A percentile compares a stretch with the other conserved stretches of the same genome.
phyloP scores from a whole-genome alignment of 345 rosid genomes.

The Combretum micranthum region DNA sequence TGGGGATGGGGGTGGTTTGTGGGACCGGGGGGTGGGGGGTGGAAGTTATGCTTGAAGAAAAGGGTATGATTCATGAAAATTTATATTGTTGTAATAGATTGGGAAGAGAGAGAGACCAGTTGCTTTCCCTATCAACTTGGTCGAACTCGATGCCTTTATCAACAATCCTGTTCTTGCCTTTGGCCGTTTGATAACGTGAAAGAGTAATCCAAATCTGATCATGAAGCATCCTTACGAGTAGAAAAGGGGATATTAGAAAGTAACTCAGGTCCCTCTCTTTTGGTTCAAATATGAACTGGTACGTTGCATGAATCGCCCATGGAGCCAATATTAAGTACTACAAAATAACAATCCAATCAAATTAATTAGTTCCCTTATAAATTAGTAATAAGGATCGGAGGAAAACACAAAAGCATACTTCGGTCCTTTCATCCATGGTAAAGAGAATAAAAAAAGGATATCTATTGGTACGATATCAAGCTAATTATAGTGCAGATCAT shows the following conservation, averaged over 20 bases:
- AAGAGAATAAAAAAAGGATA: too few species aligned
- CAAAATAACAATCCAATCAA: not conserved
- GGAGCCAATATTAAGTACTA: conserved; percentile 48
- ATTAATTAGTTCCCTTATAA: not conserved
- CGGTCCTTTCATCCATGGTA: too few species aligned
- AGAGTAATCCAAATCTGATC: conserved; percentile 44
- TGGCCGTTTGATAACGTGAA: conserved; percentile 41
- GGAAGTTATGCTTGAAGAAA: too few species aligned
- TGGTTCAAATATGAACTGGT: conserved; percentile 14
- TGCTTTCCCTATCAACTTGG: conserved; percentile 56
- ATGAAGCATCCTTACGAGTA: conserved; percentile 40
- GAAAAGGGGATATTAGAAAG: conserved; percentile 21
- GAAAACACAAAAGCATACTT: too few species aligned
- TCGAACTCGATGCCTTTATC: conserved; percentile 54
- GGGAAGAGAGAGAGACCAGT: conserved; percentile 25
- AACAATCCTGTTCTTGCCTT: conserved; percentile 38
- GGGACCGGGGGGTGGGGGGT: too few species aligned
- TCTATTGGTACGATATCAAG: too few species aligned
- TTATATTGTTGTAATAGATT: too few species aligned
- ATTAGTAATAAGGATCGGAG: too few species aligned
- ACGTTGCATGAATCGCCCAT: conserved; percentile 33
- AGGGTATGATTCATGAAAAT: too few species aligned
- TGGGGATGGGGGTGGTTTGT: too few species aligned
- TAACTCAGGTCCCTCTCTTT: conserved; percentile 25
- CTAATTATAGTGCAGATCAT: too few species aligned